Conservation (phyloP, 179 eudicot species). For the Spinacia oleracea region DNA sequence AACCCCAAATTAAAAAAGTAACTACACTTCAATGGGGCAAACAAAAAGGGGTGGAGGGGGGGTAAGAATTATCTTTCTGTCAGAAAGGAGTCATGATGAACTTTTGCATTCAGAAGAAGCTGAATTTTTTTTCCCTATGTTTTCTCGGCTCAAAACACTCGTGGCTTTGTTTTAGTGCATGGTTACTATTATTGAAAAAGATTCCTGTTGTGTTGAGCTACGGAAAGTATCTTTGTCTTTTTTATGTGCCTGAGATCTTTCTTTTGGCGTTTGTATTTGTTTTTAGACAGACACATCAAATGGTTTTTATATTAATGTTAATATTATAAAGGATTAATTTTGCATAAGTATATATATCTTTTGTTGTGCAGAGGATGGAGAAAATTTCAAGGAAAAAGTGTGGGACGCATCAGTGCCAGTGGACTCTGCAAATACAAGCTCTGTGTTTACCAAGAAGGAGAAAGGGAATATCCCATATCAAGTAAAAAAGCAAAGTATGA, state of each 20-base stretch:
- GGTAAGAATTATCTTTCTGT: no score
- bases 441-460: constrained; percentile 14
- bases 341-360: neutral
- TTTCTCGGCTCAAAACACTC: neutral
- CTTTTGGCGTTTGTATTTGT: neutral
- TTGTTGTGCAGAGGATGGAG: constrained; percentile 15
- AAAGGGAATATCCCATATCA: constrained; percentile 20
- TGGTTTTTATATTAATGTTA: neutral
- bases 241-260: neutral
- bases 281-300: neutral
- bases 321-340: neutral
- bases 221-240: neutral
- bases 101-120: neutral
- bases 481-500: constrained; percentile 29
- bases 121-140: neutral
- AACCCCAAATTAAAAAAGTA: no score
- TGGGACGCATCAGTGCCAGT: constrained; percentile 14
- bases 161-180: neutral
- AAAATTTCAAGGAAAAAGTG: constrained; percentile 9
- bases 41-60: no score
- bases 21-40: no score
- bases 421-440: constrained; percentile 10
- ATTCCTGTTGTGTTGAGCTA: neutral
- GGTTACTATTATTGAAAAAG: neutral
- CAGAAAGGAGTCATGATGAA: neutral